A percentile compares a stretch with the other conserved stretches of the same genome.
Evolutionary conservation across 306 rosid species (phyloP).

Genomic region (Mucuna pruriens): DNA sequence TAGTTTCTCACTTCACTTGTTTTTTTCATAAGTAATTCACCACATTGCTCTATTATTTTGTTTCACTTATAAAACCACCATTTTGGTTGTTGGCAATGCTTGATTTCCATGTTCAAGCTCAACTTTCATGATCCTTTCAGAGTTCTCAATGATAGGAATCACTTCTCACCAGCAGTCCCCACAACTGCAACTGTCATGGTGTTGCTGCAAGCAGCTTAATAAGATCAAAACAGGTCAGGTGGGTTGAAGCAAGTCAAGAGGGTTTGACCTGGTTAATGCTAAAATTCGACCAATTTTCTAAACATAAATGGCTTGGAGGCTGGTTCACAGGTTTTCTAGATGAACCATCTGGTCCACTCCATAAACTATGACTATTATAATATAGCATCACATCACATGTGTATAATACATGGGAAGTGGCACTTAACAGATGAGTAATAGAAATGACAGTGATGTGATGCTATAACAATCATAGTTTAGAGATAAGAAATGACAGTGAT

Average conservation of each 20-base stretch:
- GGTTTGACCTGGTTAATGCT: not conserved
- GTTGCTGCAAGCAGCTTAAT: not conserved
- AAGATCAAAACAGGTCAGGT: not conserved
- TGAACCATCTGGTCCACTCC: not conserved
- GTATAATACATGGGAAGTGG: not conserved
- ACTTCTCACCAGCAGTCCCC: not conserved
- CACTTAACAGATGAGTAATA: not conserved
- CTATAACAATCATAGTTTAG: too few relatives aligned
- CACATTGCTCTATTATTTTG: not conserved
- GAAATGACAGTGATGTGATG: too few relatives aligned
- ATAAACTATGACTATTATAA: slow-evolving; percentile 2
- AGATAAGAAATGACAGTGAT: slow-evolving; percentile 24
- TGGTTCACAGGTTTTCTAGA: not conserved
- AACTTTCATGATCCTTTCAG: not conserved
- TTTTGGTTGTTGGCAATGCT: not conserved
- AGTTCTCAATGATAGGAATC: not conserved
- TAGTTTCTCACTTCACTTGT: not conserved
- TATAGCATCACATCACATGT: not conserved
- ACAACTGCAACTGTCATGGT: not conserved
- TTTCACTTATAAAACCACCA: not conserved
- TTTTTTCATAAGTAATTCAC: not conserved
- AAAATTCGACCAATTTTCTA: slow-evolving; percentile 5
- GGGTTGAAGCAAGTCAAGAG: not conserved
- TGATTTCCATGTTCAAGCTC: not conserved
- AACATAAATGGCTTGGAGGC: not conserved